phyloP scores from a whole-genome alignment of 257 asterid genomes.

The Nicotiana sylvestris region DNA sequence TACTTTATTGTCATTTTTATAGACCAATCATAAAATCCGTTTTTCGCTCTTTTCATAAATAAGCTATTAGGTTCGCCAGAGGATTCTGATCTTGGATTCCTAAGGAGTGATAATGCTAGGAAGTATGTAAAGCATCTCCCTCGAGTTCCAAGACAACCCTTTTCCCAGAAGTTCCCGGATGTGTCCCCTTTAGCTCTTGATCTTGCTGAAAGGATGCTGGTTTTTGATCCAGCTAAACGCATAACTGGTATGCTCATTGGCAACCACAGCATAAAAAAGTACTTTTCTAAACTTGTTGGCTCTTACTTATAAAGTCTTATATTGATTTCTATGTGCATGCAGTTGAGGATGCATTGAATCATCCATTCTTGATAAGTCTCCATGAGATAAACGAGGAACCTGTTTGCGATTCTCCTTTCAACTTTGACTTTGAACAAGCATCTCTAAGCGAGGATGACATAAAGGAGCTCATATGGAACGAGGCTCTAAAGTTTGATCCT shows the following conservation, averaged over 20 bases:
- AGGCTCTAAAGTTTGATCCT: slow-evolving; percentile 66
- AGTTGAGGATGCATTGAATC: slow-evolving; percentile 76
- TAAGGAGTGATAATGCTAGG: slow-evolving; percentile 74
- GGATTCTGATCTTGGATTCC: slow-evolving; percentile 80
- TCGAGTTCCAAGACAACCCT: slow-evolving; percentile 48
- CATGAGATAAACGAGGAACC: slow-evolving; percentile 68
- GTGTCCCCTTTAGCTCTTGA: slow-evolving; percentile 67
- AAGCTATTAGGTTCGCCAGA: slow-evolving; percentile 87
- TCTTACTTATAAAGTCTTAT: neutral
- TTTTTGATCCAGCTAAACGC: slow-evolving; percentile 83
- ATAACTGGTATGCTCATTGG: slow-evolving; percentile 53
- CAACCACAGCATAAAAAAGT: neutral
- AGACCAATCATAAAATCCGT: neutral
- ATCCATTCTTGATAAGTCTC: slow-evolving; percentile 62
- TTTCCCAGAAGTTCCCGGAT: slow-evolving; percentile 53
- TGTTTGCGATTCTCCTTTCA: slow-evolving; percentile 62
- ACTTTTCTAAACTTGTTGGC: neutral
- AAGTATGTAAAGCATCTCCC: slow-evolving; percentile 74
- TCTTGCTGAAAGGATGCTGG: slow-evolving; percentile 75
- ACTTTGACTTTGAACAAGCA: slow-evolving; percentile 76
- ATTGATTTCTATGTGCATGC: neutral
- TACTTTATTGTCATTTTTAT: neutral
- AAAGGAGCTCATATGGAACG: slow-evolving; percentile 80
- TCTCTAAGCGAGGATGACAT: slow-evolving; percentile 77
- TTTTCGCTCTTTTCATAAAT: slow-evolving; percentile 3